A percentile compares a stretch with the other conserved stretches of the same genome.
phyloP scores from a whole-genome alignment of 768 basidiomycete genomes.

The Pleurotus tuber-regium region DNA sequence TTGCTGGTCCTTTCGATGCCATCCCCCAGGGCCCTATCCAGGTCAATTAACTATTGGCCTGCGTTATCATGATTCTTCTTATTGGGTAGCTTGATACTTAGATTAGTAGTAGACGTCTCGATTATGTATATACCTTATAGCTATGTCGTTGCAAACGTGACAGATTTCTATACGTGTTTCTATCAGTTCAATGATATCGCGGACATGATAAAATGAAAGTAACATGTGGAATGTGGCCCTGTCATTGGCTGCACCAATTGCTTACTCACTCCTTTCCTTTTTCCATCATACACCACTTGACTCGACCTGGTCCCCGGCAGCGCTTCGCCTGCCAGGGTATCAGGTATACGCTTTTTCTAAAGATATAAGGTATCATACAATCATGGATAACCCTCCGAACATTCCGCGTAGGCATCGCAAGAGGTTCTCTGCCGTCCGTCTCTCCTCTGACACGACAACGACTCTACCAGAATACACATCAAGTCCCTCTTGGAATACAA shows the following conservation, averaged over 20 bases:
- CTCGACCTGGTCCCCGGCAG: slow-evolving; percentile 4
- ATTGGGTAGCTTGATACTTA: neutral
- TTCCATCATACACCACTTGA: slow-evolving; percentile 8
- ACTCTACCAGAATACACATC: slow-evolving; percentile 63
- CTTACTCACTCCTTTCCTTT: slow-evolving; percentile 10
- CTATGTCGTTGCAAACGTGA: neutral
- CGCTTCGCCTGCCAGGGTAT: neutral
- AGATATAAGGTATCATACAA: slow-evolving; percentile 19
- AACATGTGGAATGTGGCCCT: slow-evolving; percentile 9
- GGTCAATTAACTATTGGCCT: slow-evolving; percentile 1
- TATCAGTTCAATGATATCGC: neutral
- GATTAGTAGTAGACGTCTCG: neutral
- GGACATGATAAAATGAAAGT: neutral
- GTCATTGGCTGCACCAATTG: slow-evolving; percentile 7
- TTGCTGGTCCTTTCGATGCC: slow-evolving; percentile 53
- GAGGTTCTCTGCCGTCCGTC: slow-evolving; percentile 51
- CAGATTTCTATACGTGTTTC: neutral
- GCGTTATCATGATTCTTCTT: neutral
- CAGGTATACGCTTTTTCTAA: neutral
- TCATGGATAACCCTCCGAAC: slow-evolving; percentile 14
- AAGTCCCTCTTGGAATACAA: neutral
- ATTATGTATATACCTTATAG: slow-evolving; percentile 3
- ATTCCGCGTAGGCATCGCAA: slow-evolving; percentile 48
- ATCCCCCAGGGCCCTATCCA: neutral
- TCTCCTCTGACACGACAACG: slow-evolving; percentile 66